Evolutionary conservation across 139 green algal species (phyloP).

Genomic region (Chlorella ohadii): DNA sequence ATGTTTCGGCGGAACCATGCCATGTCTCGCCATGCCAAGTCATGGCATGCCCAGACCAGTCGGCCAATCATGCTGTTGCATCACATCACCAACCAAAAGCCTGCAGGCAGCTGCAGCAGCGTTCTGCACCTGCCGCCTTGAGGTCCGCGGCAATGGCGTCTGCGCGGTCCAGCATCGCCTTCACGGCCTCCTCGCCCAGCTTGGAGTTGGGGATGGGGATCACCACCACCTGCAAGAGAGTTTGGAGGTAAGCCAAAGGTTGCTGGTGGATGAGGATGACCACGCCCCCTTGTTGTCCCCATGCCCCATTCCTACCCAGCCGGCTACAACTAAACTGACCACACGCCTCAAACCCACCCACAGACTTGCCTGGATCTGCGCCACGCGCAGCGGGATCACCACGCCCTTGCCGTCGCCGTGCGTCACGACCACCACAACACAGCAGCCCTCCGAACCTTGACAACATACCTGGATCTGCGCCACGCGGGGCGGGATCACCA

Average conservation of each 20-base stretch:
- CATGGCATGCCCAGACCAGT: too few relatives aligned
- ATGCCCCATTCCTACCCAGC: too few relatives aligned
- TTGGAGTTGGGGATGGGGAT: constrained; percentile 92
- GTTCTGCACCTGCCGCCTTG: constrained; percentile 19
- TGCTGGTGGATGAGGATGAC: too few relatives aligned
- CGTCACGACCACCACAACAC: too few relatives aligned
- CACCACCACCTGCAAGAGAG: constrained; percentile 66
- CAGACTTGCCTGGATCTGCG: background rate
- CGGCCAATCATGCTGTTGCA: too few relatives aligned
- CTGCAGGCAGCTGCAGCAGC: background rate
- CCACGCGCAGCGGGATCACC: background rate
- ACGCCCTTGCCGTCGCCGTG: background rate
- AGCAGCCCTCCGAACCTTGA: background rate
- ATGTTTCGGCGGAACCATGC: too few relatives aligned
- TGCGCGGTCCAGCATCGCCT: constrained; percentile 59
- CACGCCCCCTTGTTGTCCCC: too few relatives aligned
- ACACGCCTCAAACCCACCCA: too few relatives aligned
- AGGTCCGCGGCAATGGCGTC: constrained; percentile 55
- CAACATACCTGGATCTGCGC: constrained; percentile 76
- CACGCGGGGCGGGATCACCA: constrained; percentile 94
- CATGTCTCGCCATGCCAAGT: too few relatives aligned
- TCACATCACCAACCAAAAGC: too few relatives aligned
- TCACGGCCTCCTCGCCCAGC: constrained; percentile 58
- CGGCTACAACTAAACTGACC: too few relatives aligned
- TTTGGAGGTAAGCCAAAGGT: too few relatives aligned